Conservation (phyloP, 352 stramenopile genomes). For the Phytophthora macrochlamydospora region DNA sequence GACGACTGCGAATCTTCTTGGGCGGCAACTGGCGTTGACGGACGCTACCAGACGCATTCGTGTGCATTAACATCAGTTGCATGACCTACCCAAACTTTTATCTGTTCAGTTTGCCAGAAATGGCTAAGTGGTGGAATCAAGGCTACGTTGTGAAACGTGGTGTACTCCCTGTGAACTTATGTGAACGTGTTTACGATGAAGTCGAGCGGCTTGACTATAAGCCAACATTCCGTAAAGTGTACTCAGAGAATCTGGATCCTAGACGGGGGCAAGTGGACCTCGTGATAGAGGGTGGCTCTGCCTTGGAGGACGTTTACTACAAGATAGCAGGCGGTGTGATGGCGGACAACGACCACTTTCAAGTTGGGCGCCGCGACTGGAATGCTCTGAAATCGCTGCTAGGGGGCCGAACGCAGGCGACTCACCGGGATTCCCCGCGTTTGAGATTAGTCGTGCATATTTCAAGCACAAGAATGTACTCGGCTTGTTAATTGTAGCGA, state of each 20-base stretch:
- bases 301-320: background rate
- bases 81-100: no score
- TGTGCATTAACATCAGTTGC: no score
- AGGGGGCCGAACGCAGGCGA: background rate
- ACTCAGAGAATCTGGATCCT: background rate
- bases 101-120: no score
- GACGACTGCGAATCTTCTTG: no score
- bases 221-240: background rate
- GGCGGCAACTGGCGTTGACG: no score
- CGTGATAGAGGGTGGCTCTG: background rate
- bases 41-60: no score
- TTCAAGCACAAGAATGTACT: background rate
- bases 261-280: background rate
- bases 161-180: no score
- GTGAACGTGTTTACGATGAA: no score
- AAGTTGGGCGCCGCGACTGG: background rate
- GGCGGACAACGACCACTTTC: background rate
- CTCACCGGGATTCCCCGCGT: slow-evolving; percentile 3
- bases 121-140: no score
- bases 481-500: slow-evolving; percentile 1
- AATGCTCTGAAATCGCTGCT: background rate
- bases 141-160: no score
- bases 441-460: background rate
- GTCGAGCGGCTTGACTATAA: background rate
- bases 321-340: background rate